Evolutionary conservation across 2,329 filamentous ascomycete genomes (phyloP), one percentile per base, ranked within the genome.

Genomic region (Fusarium pininemorale): DNA sequence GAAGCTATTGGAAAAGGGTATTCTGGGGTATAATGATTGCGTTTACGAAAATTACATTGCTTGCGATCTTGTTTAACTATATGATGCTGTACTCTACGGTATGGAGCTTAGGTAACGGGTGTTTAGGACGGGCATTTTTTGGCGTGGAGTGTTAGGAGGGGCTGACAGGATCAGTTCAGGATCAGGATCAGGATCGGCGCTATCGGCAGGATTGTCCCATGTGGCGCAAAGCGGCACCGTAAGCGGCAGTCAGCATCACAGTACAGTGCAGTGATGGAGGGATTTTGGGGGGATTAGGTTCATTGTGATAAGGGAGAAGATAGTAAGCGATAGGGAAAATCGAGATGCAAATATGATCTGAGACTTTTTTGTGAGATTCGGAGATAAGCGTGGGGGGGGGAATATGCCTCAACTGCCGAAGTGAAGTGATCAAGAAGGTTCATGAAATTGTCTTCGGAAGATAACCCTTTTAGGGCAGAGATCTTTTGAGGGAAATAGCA

Each of bases 171-270:
- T 59, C 42, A 51, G 42, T 28, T 59, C 24, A 59, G 56, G 56
- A 59, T 59, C 56, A 59, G 56, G 56, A 51, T 59, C 56, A 51
- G 56, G 56, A 59, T 59, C 32, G 32, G 55, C 24, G 18, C 51
- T 54, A 39, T 54, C 51, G 20, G 51, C 51, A 55, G 51, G 51
- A 55, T 55, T 55, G 35, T 55, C 51, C 35, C 51, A 41, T 28
- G 35, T 38, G 35, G 51, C 35, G 24, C 35, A 13, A 22, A 28
- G 20, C 24, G 14, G 51, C 51, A 38, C 13, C 16, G n/a, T 39
- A 28, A 37, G 48, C 48, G n/a, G 50, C 50, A 53, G 50, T 26
- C 50, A 53, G 30, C n/a, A 35, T 37, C n/a, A 14, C n/a, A 26
- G 28, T 13, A 7, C 35, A 18, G 35, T 18, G 10, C 15, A 18